Evolutionary conservation across 1,284 basidiomycete species (phyloP).

Genomic region (Paramarasmius palmivorus): DNA sequence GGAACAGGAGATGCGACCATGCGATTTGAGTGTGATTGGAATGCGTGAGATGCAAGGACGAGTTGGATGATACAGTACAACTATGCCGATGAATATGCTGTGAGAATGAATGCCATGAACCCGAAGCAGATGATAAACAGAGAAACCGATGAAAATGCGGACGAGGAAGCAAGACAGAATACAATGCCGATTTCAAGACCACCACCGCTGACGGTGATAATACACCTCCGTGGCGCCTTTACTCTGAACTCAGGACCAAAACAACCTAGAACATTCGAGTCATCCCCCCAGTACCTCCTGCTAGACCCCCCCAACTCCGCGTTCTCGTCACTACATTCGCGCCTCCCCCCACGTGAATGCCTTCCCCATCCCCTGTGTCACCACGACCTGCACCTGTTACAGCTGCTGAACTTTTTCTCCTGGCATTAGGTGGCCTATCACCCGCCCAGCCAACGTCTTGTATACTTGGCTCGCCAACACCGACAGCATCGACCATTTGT

Average conservation of each 20-base stretch:
- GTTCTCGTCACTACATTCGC: conserved; percentile 5
- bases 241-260: not conserved
- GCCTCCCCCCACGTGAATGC: conserved; percentile 1
- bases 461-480: not conserved
- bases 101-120: not conserved
- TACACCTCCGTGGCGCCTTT: not conserved
- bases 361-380: not conserved
- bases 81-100: not conserved
- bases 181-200: conserved; percentile 2
- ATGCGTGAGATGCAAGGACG: too few relatives aligned
- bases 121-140: not conserved
- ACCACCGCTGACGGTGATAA: not conserved
- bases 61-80: not conserved
- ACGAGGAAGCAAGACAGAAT: not conserved
- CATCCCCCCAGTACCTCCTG: conserved; percentile 5
- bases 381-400: not conserved
- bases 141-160: not conserved
- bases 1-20: too few relatives aligned
- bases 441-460: not conserved
- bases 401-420: not conserved
- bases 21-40: too few relatives aligned
- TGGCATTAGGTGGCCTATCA: not conserved
- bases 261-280: not conserved
- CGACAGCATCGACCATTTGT: not conserved
- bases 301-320: conserved; percentile 16